These are phyloP conservation scores for Trichophyton verrucosum DNA, from an alignment of 2,329 filamentous ascomycete genomes.

Conservation along the genomic window DNA sequence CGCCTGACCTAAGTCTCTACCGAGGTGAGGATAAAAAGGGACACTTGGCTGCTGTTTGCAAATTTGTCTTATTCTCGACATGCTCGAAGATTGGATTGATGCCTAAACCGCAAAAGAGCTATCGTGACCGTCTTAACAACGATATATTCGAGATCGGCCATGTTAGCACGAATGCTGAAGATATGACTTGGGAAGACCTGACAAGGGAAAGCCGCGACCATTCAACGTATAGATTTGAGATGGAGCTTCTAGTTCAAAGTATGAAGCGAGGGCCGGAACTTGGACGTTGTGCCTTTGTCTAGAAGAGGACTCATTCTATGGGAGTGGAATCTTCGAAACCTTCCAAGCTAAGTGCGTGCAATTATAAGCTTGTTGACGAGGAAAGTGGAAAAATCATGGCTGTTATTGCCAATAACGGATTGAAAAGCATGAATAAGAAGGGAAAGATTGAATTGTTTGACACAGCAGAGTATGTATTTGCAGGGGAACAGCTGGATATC, in stretches of 20 bases:
- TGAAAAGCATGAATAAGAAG: conserved; percentile 21
- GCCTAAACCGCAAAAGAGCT: conserved; percentile 14
- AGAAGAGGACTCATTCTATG: conserved; percentile 24
- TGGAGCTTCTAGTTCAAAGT: conserved; percentile 12
- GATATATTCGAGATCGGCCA: conserved; percentile 6
- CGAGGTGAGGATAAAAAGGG: conserved; percentile 17
- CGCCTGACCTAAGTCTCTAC: conserved; percentile 27
- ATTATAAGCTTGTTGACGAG: conserved; percentile 27
- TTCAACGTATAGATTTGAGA: conserved; percentile 21
- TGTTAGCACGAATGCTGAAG: conserved; percentile 11
- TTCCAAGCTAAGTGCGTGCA: conserved; percentile 16
- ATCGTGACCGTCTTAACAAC: background rate
- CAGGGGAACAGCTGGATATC: conserved; percentile 20
- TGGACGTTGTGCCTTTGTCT: conserved; percentile 18
- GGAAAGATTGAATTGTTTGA: conserved; percentile 23
- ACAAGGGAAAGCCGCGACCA: conserved; percentile 15
- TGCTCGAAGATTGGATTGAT: conserved; percentile 24
- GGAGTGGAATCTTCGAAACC: conserved; percentile 18
- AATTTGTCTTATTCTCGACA: conserved; percentile 24
- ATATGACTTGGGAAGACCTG: conserved; percentile 23
- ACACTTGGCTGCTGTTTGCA: conserved; percentile 22
- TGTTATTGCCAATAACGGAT: conserved; percentile 20
- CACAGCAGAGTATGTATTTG: conserved; percentile 12
- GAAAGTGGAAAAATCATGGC: conserved; percentile 20
- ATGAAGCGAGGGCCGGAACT: background rate